Evolutionary conservation across 305 asterid genomes (phyloP), one percentile per base, ranked within the genome.

Genomic region (Coffea humblotiana): DNA sequence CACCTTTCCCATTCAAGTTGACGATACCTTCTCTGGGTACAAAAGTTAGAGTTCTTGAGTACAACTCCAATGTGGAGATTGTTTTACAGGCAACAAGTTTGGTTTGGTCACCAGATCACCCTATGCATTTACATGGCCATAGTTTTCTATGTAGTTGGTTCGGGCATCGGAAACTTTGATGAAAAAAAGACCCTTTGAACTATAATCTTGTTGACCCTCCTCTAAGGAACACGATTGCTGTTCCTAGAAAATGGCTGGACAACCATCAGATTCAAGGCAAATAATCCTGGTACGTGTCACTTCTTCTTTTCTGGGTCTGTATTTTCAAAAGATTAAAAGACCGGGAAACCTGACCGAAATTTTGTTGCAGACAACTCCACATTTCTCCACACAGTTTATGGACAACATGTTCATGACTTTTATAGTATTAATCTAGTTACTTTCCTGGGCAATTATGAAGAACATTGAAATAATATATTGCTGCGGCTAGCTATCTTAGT

Each of bases 131-230:
- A 61, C 97, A 92, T 71, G 97, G 97, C 8, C 75, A 92, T 71
- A 91, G 89, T 78, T 92, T n/a, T 87, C 74, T 92, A 90, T 66
- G 94, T 91, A 3, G 91, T 92, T 13, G 97, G 97, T 7, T 77
- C 81, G 78, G 94, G 93, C 0, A 25, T 67, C 11, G 96, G 97
- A 29, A 92, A 89, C 58, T 92, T 89, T 60, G 79, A 91, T 72
- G 71, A 75, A 27, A 77, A 76, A 81, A 32, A 18, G 93, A 88
- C 29, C 91, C 91, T 11, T 47, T 69, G 83, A 89, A 72, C 13
- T 91, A 89, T 74, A 92, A 92, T 77, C 91, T 92, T 29, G 91
- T 90, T 27, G 93, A 92, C 73, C 96, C 96, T 76, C 96, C 96
- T 15, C 79, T 65, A 4, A 74, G 58, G 81, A 88, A 92, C 56